A percentile compares a stretch with the other conserved stretches of the same genome.
Evolutionary conservation across 1,284 basidiomycete species (phyloP).

Genomic region (Cyathus pygmaeus): DNA sequence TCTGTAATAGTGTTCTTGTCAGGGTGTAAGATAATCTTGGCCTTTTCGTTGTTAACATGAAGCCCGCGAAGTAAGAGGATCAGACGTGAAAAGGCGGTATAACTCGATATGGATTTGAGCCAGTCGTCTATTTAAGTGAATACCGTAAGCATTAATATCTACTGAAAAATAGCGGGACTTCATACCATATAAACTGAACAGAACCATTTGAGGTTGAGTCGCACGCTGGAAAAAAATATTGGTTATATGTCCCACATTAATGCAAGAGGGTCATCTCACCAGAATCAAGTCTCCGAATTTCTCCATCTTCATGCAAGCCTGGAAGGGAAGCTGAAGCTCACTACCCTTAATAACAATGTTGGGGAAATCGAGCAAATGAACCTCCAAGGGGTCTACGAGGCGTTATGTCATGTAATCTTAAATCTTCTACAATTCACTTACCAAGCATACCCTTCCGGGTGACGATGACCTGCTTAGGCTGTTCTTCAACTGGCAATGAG

Average conservation of each 20-base stretch:
- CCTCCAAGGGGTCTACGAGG: constrained; percentile 87
- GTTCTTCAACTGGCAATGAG: constrained; percentile 97
- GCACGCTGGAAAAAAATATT: constrained; percentile 67
- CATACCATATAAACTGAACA: constrained; percentile 94
- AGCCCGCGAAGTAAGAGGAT: constrained; percentile 95
- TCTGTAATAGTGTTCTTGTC: constrained; percentile 97
- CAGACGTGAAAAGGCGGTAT: constrained; percentile 98
- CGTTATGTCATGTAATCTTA: too few relatives aligned
- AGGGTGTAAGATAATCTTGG: constrained; percentile 93
- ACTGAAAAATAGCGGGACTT: not conserved
- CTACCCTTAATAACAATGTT: constrained; percentile 99
- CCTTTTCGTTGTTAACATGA: constrained; percentile 99
- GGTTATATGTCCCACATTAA: constrained; percentile 2
- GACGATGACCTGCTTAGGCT: constrained; percentile 99
- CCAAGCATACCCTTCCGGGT: constrained; percentile 99
- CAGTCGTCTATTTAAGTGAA: constrained; percentile 79
- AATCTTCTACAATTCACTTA: constrained; percentile 53
- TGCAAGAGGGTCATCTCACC: constrained; percentile 49
- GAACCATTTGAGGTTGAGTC: constrained; percentile 98
- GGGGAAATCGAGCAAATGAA: constrained; percentile 98
- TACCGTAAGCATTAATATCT: not conserved
- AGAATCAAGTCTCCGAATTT: constrained; percentile 98
- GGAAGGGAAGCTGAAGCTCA: constrained; percentile 98
- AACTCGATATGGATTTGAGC: constrained; percentile 98
- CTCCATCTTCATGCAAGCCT: constrained; percentile 99